These are phyloP conservation scores for Andrographis paniculata DNA, from an alignment of 305 asterid species.

Conservation along the genomic window DNA sequence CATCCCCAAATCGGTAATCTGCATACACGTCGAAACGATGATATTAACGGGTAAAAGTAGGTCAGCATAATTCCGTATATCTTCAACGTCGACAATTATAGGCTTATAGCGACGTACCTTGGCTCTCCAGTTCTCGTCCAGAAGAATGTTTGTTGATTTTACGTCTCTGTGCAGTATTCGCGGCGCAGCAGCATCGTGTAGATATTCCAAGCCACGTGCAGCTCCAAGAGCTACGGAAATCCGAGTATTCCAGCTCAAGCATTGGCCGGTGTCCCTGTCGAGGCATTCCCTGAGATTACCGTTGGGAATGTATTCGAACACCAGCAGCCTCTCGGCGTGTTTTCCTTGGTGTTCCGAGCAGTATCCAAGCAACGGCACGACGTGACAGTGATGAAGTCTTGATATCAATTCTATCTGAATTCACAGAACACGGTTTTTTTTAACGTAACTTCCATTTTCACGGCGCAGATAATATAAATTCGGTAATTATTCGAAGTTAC, in stretches of 20 bases:
- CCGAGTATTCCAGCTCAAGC: slow-evolving; percentile 70
- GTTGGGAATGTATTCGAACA: slow-evolving; percentile 72
- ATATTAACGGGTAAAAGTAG: not conserved
- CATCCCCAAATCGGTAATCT: slow-evolving; percentile 98
- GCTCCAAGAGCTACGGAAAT: slow-evolving; percentile 87
- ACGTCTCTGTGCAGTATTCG: slow-evolving; percentile 95
- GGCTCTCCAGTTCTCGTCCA: slow-evolving; percentile 87
- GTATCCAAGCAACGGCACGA: slow-evolving; percentile 89
- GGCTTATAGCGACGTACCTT: slow-evolving; percentile 35
- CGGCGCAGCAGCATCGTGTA: slow-evolving; percentile 97
- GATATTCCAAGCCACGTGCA: slow-evolving; percentile 97
- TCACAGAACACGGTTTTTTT: not conserved
- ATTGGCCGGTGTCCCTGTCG: slow-evolving; percentile 52
- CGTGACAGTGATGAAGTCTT: slow-evolving; percentile 91
- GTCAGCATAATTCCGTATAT: not conserved
- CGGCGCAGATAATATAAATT: too few relatives aligned
- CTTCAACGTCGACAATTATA: not conserved
- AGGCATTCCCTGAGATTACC: slow-evolving; percentile 86
- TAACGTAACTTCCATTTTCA: too few relatives aligned
- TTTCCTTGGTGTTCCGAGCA: slow-evolving; percentile 70
- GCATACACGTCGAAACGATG: slow-evolving; percentile 13
- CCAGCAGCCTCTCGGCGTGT: slow-evolving; percentile 69
- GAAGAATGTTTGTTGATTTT: slow-evolving; percentile 82
- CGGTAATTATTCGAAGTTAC: too few relatives aligned
- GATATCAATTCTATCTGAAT: slow-evolving; percentile 85